These are phyloP conservation scores for Populus ilicifolia DNA, from an alignment of 345 rosid genomes.

Conservation along the genomic window DNA sequence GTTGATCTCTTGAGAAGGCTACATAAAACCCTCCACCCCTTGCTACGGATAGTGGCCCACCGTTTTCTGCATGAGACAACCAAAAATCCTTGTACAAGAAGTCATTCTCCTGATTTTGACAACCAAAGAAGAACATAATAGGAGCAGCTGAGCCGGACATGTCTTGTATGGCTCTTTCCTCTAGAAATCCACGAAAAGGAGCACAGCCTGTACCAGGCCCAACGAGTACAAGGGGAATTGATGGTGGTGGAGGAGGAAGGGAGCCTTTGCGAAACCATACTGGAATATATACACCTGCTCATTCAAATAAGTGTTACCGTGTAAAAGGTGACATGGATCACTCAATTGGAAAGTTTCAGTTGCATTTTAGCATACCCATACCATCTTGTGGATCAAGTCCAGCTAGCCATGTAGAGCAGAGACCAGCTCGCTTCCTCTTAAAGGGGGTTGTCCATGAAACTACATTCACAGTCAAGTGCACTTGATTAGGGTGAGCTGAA, in stretches of 20 bases:
- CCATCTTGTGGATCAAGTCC: constrained; percentile 66
- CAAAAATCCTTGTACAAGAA: constrained; percentile 75
- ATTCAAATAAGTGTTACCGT: constrained; percentile 6
- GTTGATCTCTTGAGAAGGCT: constrained; percentile 92
- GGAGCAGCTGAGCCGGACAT: constrained; percentile 50
- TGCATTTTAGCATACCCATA: constrained; percentile 8
- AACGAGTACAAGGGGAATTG: constrained; percentile 68
- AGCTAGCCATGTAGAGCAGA: constrained; percentile 90
- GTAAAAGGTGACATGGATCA: neutral
- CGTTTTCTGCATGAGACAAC: constrained; percentile 50
- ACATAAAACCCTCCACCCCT: constrained; percentile 78
- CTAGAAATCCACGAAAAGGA: constrained; percentile 85
- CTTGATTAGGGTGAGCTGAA: constrained; percentile 71
- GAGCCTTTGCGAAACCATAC: constrained; percentile 81
- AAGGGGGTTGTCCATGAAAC: constrained; percentile 87
- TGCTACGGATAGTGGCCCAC: constrained; percentile 63
- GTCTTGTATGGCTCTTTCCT: constrained; percentile 66
- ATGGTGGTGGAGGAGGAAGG: constrained; percentile 67
- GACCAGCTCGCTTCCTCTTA: constrained; percentile 68
- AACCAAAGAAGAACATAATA: constrained; percentile 75
- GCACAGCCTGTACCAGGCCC: constrained; percentile 99
- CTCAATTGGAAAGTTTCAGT: constrained; percentile 3
- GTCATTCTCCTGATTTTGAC: constrained; percentile 72
- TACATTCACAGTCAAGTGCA: constrained; percentile 76
- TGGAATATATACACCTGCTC: constrained; percentile 54